Conservation (phyloP, 1,284 basidiomycete species). For the Lignosus rhinocerotis region DNA sequence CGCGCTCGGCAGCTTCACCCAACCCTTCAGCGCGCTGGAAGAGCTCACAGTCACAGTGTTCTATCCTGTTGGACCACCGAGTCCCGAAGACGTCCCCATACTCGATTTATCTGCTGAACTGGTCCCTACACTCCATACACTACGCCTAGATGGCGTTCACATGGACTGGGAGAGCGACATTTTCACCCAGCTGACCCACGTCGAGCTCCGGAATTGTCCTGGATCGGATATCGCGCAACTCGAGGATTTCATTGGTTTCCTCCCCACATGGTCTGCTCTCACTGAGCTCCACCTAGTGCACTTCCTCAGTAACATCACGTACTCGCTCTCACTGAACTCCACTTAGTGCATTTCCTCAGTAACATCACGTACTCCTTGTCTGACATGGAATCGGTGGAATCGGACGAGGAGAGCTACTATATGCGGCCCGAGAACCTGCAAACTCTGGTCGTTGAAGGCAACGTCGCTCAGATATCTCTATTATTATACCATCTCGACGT, state of each 20-base stretch:
- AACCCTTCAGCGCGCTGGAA: not conserved
- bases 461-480: not conserved
- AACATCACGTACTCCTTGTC: not conserved
- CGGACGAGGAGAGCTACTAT: not conserved
- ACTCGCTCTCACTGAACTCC: constrained; percentile 1
- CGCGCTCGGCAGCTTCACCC: not conserved
- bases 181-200: not conserved
- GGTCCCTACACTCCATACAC: not conserved
- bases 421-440: not conserved
- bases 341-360: not conserved
- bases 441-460: not conserved
- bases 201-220: not conserved
- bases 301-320: not conserved
- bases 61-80: not conserved
- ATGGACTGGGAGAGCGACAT: not conserved
- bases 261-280: not conserved
- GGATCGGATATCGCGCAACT: not conserved
- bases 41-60: not conserved
- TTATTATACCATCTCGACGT: not conserved
- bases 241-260: not conserved
- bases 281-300: not conserved
- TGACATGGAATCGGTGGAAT: not conserved
- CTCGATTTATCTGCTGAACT: not conserved
- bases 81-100: not conserved
- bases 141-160: not conserved